Base-by-base conservation (phyloP, 306 rosid species). In the Castanospermum australe region DNA sequence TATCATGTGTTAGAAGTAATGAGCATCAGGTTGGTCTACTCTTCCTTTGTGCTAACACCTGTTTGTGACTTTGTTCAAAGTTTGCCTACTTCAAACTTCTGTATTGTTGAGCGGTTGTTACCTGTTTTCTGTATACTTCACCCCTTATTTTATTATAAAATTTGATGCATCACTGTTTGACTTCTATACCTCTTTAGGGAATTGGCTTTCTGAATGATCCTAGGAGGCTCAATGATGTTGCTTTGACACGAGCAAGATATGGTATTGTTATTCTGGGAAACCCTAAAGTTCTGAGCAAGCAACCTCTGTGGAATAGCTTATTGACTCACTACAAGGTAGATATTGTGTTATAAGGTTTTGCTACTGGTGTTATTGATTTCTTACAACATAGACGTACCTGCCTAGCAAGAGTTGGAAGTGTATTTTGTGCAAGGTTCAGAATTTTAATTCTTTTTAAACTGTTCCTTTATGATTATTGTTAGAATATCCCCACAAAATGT, bases 221-320 rank as follows among this genome's bases (percentile, higher is more conserved):
- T 36, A 89, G 99, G 51, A 88, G 99, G 90, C 98, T 96, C 47
- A 96, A 96, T n/a, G n/a, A n/a, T 85, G 99, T 96, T 86, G 99
- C 99, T 76, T 70, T 96, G 79, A 96, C 99, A 42, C 93, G 99
- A 32, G 98, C 99, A 81, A 90, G 99, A 79, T 96, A 93, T 86
- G 99, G 99, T 71, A 96, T 96, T 80, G 99, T 96, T 81, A 89
- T 96, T 87, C 90, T 96, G 80, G 99, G 99, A 71, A 96, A 96
- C 83, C 99, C 99, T 21, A 96, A 96, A 86, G 99, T 93, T 79
- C 85, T 96, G 73, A 96, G 99, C 85, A 96, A 96, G 80, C 99
- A 96, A 79, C 98, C 99, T 39, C 84, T 96, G 22, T 96, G 99
- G 99, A 96, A 96, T 89, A 45, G 99, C 81, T 83, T 96, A 75